phyloP scores from a whole-genome alignment of 2,329 filamentous ascomycete species.

The Penicillium sp. region DNA sequence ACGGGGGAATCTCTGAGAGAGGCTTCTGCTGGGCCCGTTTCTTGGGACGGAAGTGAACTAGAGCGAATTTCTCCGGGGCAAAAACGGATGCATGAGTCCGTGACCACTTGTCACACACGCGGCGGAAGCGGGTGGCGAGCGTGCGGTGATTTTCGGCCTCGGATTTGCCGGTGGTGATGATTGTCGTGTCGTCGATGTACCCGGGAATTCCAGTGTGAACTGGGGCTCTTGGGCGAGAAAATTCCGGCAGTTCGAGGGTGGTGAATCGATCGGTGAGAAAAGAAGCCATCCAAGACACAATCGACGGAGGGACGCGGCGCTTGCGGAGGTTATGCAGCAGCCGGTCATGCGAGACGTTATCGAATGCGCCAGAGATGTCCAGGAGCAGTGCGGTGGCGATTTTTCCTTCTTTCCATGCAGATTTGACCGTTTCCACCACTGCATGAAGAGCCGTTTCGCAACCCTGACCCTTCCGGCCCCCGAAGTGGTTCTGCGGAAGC shows the following conservation, averaged over 20 bases:
- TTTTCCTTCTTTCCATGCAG: conserved; percentile 5
- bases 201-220: conserved; percentile 14
- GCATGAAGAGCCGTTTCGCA: conserved; percentile 11
- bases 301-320: neutral
- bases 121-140: too few relatives aligned
- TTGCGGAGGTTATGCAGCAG: conserved; percentile 6
- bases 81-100: neutral
- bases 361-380: conserved; percentile 10
- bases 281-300: neutral
- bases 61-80: neutral
- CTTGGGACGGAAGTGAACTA: neutral
- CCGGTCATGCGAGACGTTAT: conserved; percentile 10
- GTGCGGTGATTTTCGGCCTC: neutral
- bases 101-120: neutral
- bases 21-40: conserved; percentile 1
- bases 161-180: neutral
- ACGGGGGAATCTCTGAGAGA: too few relatives aligned
- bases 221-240: neutral
- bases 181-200: neutral
- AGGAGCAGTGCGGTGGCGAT: conserved; percentile 8
- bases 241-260: neutral
- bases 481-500: conserved; percentile 4
- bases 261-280: neutral
- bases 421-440: conserved; percentile 7
- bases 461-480: neutral